Conservation (phyloP, 2,329 filamentous ascomycete genomes). For the Exophiala phaeomuriformis region DNA sequence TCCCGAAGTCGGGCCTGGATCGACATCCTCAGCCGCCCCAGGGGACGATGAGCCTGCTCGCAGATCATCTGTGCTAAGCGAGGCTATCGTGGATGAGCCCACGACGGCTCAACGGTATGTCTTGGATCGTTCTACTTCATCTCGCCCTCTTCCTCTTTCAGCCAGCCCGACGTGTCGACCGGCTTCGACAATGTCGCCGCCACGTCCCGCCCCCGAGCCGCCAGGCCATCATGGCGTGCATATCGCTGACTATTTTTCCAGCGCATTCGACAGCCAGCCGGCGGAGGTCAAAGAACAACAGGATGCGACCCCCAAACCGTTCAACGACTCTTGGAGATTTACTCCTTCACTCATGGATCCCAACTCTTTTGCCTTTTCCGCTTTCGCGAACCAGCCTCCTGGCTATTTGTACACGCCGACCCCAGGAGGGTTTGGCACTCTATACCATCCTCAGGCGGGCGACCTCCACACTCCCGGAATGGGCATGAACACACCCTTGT, state of each 20-base stretch:
- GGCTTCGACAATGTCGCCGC: conserved; percentile 14
- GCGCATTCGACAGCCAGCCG: conserved; percentile 41
- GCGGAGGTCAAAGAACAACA: conserved; percentile 63
- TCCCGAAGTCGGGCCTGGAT: conserved; percentile 58
- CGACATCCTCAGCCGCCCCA: conserved; percentile 40
- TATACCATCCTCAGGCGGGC: conserved; percentile 76
- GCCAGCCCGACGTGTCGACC: conserved; percentile 4
- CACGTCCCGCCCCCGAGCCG: conserved; percentile 9
- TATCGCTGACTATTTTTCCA: conserved; percentile 28
- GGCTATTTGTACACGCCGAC: conserved; percentile 78
- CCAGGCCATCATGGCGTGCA: conserved; percentile 2
- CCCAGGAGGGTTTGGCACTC: conserved; percentile 67
- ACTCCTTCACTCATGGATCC: conserved; percentile 84
- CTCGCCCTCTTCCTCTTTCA: conserved; percentile 8
- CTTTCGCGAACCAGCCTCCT: conserved; percentile 69
- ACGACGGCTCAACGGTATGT: conserved; percentile 25
- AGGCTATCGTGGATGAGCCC: conserved; percentile 26
- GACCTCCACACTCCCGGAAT: conserved; percentile 80
- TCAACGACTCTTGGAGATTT: conserved; percentile 76
- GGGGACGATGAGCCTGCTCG: conserved; percentile 37
- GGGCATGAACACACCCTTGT: conserved; percentile 69
- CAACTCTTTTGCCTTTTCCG: conserved; percentile 70
- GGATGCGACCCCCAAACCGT: conserved; percentile 73
- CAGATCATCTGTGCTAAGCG: conserved; percentile 28
- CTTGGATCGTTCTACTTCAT: conserved; percentile 12